Conservation (phyloP, 176 grass and related monocot species). For the Raddia distichophylla region DNA sequence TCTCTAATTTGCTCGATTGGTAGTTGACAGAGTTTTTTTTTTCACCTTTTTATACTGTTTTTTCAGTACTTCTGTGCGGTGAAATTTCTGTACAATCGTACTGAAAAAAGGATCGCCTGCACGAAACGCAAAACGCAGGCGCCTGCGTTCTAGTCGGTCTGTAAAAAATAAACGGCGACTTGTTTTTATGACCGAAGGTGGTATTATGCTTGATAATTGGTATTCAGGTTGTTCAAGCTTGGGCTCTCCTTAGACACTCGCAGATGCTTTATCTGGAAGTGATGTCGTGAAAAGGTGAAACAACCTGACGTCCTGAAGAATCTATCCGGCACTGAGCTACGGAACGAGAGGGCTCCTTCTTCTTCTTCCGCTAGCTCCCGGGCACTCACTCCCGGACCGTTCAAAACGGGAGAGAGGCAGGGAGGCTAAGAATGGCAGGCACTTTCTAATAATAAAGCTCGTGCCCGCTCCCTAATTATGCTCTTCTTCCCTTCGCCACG, state of each 20-base stretch:
- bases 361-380: slow-evolving; percentile 31
- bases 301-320: neutral
- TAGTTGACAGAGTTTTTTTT: too few relatives aligned
- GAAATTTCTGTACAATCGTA: too few relatives aligned
- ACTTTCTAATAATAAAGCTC: slow-evolving; percentile 66
- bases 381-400: slow-evolving; percentile 27
- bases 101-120: too few relatives aligned
- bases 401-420: slow-evolving; percentile 32
- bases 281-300: neutral
- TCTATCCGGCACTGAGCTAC: neutral
- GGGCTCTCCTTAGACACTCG: too few relatives aligned
- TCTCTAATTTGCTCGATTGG: too few relatives aligned
- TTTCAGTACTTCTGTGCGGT: too few relatives aligned
- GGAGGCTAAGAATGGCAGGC: slow-evolving; percentile 49
- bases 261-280: neutral
- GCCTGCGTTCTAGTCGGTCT: too few relatives aligned
- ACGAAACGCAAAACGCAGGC: too few relatives aligned
- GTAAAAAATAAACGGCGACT: too few relatives aligned
- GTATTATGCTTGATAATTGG: neutral
- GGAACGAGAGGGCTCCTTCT: neutral
- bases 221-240: neutral
- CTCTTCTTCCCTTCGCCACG: slow-evolving; percentile 21
- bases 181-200: too few relatives aligned
- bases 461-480: slow-evolving; percentile 60
- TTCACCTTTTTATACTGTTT: too few relatives aligned